Evolutionary conservation across 176 grass and related monocot species (phyloP).

Genomic region (Triticum timopheevii): DNA sequence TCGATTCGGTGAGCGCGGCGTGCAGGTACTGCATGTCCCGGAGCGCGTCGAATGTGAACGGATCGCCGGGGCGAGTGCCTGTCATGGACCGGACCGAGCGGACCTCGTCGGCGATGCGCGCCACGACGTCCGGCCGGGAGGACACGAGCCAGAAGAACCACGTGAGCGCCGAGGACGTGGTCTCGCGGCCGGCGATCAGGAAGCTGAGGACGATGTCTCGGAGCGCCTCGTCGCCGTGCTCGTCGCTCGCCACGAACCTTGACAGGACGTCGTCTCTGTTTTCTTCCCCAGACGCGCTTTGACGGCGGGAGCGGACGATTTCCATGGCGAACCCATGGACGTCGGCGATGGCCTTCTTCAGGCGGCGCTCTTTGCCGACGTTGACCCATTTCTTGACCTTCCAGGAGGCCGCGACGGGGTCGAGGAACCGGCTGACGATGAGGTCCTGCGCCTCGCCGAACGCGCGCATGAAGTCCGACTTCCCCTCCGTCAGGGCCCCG

Average conservation of each 20-base stretch:
- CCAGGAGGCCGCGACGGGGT: slow-evolving; percentile 25
- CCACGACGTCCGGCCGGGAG: slow-evolving; percentile 20
- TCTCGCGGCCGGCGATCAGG: slow-evolving; percentile 3
- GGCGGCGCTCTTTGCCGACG: slow-evolving; percentile 34
- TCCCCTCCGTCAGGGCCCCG: not conserved
- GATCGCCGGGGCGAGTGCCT: not conserved
- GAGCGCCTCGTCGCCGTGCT: not conserved
- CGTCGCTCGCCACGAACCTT: slow-evolving; percentile 33
- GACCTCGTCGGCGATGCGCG: slow-evolving; percentile 31
- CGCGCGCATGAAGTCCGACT: slow-evolving; percentile 36
- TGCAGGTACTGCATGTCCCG: slow-evolving; percentile 58
- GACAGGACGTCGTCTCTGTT: slow-evolving; percentile 39
- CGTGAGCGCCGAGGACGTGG: not conserved
- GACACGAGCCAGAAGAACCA: slow-evolving; percentile 24
- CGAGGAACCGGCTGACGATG: slow-evolving; percentile 27
- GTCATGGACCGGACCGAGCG: not conserved
- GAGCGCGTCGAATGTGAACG: slow-evolving; percentile 41
- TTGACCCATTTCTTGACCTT: slow-evolving; percentile 57
- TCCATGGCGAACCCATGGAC: slow-evolving; percentile 42
- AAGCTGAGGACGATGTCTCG: slow-evolving; percentile 15
- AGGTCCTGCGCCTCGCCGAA: slow-evolving; percentile 51
- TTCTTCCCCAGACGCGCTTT: not conserved
- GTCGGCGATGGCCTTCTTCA: slow-evolving; percentile 28
- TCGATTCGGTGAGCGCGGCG: slow-evolving; percentile 49
- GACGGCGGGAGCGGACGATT: slow-evolving; percentile 39